Percentiles rank a stretch among this genome's conserved stretches.
Conservation (phyloP, 495 filamentous ascomycete species). For the Thermothielavioides terrestris region DNA sequence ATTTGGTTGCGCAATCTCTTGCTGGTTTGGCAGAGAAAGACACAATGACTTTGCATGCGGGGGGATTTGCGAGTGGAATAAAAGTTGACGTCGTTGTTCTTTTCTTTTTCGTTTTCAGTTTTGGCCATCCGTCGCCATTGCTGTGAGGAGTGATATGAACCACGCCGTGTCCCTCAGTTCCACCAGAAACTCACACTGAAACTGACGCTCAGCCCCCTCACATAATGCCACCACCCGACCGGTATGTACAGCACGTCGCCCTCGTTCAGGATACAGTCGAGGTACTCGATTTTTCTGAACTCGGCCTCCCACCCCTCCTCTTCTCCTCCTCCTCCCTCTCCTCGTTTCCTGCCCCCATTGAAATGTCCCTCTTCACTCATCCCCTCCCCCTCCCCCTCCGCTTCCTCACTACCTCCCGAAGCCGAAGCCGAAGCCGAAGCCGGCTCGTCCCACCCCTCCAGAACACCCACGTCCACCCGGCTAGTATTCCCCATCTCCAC, state of each 20-base stretch:
- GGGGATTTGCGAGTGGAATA: neutral
- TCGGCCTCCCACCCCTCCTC: slow-evolving; percentile 59
- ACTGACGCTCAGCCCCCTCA: slow-evolving; percentile 73
- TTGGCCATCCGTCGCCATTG: neutral
- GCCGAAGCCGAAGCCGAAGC: slow-evolving; percentile 7
- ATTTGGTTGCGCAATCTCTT: neutral
- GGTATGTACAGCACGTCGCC: slow-evolving; percentile 91
- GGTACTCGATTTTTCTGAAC: slow-evolving; percentile 53
- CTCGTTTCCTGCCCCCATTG: slow-evolving; percentile 17
- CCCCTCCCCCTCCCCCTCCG: slow-evolving; percentile 39
- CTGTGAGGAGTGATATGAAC: neutral
- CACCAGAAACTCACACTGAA: slow-evolving; percentile 99
- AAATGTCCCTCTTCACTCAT: slow-evolving; percentile 6
- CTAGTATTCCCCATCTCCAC: slow-evolving; percentile 95
- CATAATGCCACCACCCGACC: slow-evolving; percentile 98
- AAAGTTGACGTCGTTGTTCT: too few species aligned
- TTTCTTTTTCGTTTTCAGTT: too few species aligned
- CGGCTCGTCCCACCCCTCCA: slow-evolving; percentile 45
- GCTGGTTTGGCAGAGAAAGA: neutral
- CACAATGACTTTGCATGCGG: neutral
- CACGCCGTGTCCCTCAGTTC: slow-evolving; percentile 40
- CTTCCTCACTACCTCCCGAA: slow-evolving; percentile 23
- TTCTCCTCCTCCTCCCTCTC: slow-evolving; percentile 45
- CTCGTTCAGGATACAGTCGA: slow-evolving; percentile 69
- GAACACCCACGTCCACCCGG: slow-evolving; percentile 56